Conservation (phyloP, 805 yeast genomes). For the Starmerella gropengiesseri region DNA sequence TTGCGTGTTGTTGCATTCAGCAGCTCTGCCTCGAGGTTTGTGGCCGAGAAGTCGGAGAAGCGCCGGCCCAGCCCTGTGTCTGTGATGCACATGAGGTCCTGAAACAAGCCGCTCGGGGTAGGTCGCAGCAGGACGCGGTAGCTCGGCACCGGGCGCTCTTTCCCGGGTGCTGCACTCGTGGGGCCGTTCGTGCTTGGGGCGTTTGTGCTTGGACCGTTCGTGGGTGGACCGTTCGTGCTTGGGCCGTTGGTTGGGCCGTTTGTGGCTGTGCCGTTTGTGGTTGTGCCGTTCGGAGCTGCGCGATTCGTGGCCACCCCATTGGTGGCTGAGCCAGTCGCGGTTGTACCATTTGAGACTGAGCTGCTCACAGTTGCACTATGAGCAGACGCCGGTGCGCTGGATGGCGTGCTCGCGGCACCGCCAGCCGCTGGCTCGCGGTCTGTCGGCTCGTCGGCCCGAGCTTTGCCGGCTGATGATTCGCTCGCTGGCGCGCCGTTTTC, state of each 20-base stretch:
- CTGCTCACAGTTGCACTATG: too few relatives aligned
- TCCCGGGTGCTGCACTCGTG: neutral
- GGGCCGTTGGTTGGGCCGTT: too few relatives aligned
- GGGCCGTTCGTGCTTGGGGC: neutral
- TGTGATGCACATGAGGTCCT: slow-evolving; percentile 74
- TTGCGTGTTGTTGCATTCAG: slow-evolving; percentile 68
- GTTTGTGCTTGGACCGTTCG: neutral
- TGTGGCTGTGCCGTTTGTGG: too few relatives aligned
- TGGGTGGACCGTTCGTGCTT: neutral
- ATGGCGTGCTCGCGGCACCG: too few relatives aligned
- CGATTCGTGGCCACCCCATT: too few relatives aligned
- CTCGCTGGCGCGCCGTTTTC: too few relatives aligned
- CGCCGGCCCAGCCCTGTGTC: slow-evolving; percentile 53
- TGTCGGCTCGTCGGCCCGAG: too few relatives aligned
- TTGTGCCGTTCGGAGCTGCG: neutral
- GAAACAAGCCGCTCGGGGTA: slow-evolving; percentile 68
- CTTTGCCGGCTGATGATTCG: too few relatives aligned
- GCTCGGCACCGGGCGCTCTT: slow-evolving; percentile 41
- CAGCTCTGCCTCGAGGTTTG: slow-evolving; percentile 81
- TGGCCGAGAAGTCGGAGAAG: slow-evolving; percentile 67
- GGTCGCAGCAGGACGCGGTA: slow-evolving; percentile 72
- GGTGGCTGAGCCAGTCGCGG: too few relatives aligned
- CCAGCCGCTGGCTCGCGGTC: too few relatives aligned
- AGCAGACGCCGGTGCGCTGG: too few relatives aligned
- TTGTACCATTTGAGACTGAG: too few relatives aligned